A percentile compares a stretch with the other conserved stretches of the same genome.
These are phyloP conservation scores for Medicago ruthenica DNA, from an alignment of 306 rosid species.

Conservation along the genomic window DNA sequence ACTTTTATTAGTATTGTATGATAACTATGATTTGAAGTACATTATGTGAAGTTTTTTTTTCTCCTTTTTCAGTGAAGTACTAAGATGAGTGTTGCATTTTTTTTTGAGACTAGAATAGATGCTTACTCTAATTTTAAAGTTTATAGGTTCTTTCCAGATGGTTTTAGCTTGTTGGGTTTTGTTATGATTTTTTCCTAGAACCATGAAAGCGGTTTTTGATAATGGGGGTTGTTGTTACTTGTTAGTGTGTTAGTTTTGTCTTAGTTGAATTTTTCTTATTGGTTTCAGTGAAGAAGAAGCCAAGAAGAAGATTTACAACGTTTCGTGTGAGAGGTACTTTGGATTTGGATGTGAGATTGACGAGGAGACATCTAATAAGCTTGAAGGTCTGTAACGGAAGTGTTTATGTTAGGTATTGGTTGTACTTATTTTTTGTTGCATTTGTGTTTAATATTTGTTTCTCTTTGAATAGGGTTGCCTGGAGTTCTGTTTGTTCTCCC, in stretches of 20 bases:
- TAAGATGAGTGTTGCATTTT: not conserved
- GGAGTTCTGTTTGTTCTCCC: constrained; percentile 84
- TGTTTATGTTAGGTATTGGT: not conserved
- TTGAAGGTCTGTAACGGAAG: constrained; percentile 60
- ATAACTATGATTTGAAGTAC: not conserved
- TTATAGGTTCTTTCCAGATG: too few relatives aligned
- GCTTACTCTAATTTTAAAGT: too few relatives aligned
- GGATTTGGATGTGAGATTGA: constrained; percentile 91
- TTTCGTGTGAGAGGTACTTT: constrained; percentile 79
- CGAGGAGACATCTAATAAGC: constrained; percentile 87
- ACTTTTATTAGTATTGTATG: not conserved
- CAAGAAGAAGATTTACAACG: constrained; percentile 83
- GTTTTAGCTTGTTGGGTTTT: too few relatives aligned
- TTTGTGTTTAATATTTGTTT: not conserved
- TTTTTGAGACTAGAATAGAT: too few relatives aligned
- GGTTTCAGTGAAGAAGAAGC: constrained; percentile 84
- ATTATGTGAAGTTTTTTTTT: not conserved
- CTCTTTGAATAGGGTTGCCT: constrained; percentile 60
- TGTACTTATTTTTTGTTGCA: not conserved
- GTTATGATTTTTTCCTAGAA: too few relatives aligned
- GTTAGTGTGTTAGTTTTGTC: constrained; percentile 21
- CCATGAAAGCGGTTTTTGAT: not conserved
- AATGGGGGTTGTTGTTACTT: not conserved
- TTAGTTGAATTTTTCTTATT: not conserved
- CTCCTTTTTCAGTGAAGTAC: not conserved